A percentile compares a stretch with the other conserved stretches of the same genome.
Evolutionary conservation across 2,329 filamentous ascomycete species (phyloP).

Genomic region (Penicillium sp.): DNA sequence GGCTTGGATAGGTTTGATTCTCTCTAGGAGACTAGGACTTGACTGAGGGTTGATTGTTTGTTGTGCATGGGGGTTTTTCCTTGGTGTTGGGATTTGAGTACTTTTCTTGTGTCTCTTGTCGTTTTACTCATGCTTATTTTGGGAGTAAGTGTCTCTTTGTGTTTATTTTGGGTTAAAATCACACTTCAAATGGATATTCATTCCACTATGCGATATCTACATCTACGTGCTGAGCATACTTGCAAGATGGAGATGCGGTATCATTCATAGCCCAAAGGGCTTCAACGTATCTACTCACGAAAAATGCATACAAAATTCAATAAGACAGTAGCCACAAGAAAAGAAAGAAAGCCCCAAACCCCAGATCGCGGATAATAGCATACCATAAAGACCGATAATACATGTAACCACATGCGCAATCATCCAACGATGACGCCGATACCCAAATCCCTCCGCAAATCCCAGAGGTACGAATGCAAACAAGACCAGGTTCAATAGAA

Average conservation of each 20-base stretch:
- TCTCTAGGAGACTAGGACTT: neutral
- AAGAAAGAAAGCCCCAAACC: neutral
- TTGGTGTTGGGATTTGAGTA: slow-evolving; percentile 11
- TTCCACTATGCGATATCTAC: neutral
- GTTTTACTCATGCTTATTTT: slow-evolving; percentile 2
- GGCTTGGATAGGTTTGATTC: neutral
- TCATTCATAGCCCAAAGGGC: neutral
- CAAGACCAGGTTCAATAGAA: neutral
- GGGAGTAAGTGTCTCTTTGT: neutral
- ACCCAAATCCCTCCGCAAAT: neutral
- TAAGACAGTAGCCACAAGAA: neutral
- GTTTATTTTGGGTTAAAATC: neutral
- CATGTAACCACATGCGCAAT: neutral
- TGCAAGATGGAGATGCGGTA: neutral
- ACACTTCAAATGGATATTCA: slow-evolving; percentile 1
- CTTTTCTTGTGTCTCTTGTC: slow-evolving; percentile 5
- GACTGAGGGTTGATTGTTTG: neutral
- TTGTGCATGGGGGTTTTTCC: slow-evolving; percentile 8
- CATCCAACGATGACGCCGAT: slow-evolving; percentile 1
- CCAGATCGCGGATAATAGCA: neutral
- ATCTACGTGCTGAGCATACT: neutral
- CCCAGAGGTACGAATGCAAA: neutral
- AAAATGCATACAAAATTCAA: neutral
- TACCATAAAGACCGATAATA: neutral
- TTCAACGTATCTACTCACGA: neutral